Conservation (phyloP, 2,329 filamentous ascomycete species). For the Aspergillus sp. region DNA sequence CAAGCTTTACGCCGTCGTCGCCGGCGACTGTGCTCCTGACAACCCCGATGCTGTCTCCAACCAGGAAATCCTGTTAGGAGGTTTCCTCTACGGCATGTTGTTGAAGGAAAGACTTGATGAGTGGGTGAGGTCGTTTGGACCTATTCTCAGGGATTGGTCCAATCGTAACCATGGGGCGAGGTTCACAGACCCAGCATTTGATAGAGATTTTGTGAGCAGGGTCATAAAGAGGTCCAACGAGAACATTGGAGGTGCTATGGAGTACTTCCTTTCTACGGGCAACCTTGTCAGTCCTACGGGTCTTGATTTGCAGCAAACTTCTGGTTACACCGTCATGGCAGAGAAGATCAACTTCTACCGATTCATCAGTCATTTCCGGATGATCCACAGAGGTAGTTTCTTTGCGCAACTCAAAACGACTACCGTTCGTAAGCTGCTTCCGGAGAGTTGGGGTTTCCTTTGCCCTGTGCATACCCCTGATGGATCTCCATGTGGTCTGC, state of each 20-base stretch:
- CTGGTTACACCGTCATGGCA: conserved; percentile 93
- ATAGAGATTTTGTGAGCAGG: conserved; percentile 73
- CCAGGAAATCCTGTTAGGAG: conserved; percentile 90
- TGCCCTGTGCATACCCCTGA: conserved; percentile 98
- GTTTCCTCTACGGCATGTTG: conserved; percentile 92
- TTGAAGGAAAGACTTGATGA: conserved; percentile 94
- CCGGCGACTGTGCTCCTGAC: conserved; percentile 88
- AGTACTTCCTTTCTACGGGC: conserved; percentile 95
- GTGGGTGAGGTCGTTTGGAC: conserved; percentile 68
- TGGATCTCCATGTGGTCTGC: conserved; percentile 87
- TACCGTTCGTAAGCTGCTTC: conserved; percentile 89
- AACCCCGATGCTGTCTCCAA: conserved; percentile 97
- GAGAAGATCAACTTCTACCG: conserved; percentile 99
- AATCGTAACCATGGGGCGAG: conserved; percentile 51
- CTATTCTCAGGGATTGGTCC: conserved; percentile 55
- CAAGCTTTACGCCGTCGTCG: conserved; percentile 90
- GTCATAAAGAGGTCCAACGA: conserved; percentile 82
- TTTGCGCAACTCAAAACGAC: conserved; percentile 98
- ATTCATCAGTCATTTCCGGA: conserved; percentile 98
- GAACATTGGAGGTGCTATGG: conserved; percentile 80
- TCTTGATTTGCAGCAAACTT: conserved; percentile 89
- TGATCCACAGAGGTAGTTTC: conserved; percentile 98
- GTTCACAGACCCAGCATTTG: conserved; percentile 76
- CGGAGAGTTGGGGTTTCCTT: conserved; percentile 97
- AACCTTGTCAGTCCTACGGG: conserved; percentile 90